Base-by-base conservation (phyloP, 257 asterid genomes). In the Hygrophila difformis region DNA sequence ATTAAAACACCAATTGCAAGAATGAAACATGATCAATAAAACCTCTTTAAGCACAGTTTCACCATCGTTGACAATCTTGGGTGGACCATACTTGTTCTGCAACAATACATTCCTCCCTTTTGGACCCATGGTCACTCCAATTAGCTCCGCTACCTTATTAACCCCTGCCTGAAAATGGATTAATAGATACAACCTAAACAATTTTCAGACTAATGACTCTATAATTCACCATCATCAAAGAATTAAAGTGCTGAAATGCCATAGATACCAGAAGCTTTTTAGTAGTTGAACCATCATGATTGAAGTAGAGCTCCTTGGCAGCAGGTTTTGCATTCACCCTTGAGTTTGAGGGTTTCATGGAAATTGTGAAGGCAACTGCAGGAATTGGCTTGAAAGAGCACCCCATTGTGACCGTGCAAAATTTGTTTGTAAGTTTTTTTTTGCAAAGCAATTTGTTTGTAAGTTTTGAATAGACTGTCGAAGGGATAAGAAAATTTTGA, bases 1-100 rank as follows among this genome's bases (percentile, higher is more conserved):
- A n/a, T n/a, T n/a, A n/a, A n/a, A n/a, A n/a, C n/a, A n/a, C n/a
- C n/a, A n/a, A n/a, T n/a, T n/a, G n/a, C n/a, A n/a, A n/a, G n/a
- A n/a, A n/a, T n/a, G n/a, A n/a, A n/a, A n/a, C n/a, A n/a, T 12
- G n/a, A 44, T 23, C 47, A 47, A 4, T 12, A 18, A 35, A 67
- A 89, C 98, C 93, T 91, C 96, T 65, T 41, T 81, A 33, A 94
- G 94, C 48, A 91, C 98, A 4, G 98, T 91, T 48, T 82, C 98
- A 44, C 98, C 98, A 63, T 91, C 98, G 40, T 91, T 91, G 13
- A 91, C 98, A 49, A 91, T 91, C 66, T 76, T 91, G 0, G 98
- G 98, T 46, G 98, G 78, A 31, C 98, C 96, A 39, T 91, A 91
- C 70, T 86, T 91, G 87, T 94, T 86, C 69, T 91, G 94, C 18